Evolutionary conservation across 2,329 filamentous ascomycete species (phyloP).

Genomic region (Paecilomyces variotii): DNA sequence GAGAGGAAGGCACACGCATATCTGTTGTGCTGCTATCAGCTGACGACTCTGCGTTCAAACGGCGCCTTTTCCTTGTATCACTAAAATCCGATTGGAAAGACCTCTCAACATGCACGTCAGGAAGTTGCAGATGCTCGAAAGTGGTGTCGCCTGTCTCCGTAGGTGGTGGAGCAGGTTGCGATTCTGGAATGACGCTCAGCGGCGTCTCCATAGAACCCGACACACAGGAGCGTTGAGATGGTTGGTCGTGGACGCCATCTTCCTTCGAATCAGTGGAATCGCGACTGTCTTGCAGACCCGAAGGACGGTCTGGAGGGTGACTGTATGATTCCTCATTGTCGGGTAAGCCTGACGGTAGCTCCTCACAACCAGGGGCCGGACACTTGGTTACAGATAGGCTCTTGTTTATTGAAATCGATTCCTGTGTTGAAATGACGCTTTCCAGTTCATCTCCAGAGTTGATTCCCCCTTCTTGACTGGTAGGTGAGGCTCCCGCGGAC

Average conservation of each 20-base stretch:
- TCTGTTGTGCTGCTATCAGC: not conserved
- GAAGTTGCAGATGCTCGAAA: not conserved
- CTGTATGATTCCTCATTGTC: not conserved
- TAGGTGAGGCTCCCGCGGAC: not conserved
- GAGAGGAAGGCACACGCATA: constrained; percentile 7
- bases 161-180: constrained; percentile 20
- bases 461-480: not conserved
- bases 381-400: no score
- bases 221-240: not conserved
- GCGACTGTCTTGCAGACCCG: not conserved
- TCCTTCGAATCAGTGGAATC: not conserved
- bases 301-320: not conserved
- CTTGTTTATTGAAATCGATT: not conserved
- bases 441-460: constrained; percentile 7
- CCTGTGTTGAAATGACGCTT: not conserved
- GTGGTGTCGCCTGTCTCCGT: constrained; percentile 1
- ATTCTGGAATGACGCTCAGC: constrained; percentile 33
- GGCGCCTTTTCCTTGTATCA: constrained; percentile 8
- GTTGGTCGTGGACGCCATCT: not conserved
- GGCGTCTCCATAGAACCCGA: constrained; percentile 24
- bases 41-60: constrained; percentile 2
- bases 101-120: constrained; percentile 8
- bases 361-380: not conserved
- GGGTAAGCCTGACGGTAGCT: not conserved
- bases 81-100: constrained; percentile 3